These are phyloP conservation scores for Psidium guajava DNA, from an alignment of 345 rosid species.

Conservation along the genomic window DNA sequence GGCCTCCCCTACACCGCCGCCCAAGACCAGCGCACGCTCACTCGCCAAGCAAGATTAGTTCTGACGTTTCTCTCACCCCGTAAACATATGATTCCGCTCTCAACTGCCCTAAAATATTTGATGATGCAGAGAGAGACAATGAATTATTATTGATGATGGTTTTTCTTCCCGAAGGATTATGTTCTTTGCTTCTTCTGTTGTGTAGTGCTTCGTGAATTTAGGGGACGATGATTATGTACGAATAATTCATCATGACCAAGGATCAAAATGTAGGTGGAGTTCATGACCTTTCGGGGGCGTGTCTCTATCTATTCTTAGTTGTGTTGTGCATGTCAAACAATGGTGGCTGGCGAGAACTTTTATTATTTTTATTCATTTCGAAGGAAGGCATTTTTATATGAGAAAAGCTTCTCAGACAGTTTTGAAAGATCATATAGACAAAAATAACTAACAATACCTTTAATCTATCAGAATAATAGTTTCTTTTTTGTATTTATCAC, in stretches of 20 bases:
- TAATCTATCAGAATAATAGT: too few relatives aligned
- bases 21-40: neutral
- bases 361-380: neutral
- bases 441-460: too few relatives aligned
- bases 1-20: neutral
- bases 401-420: too few relatives aligned
- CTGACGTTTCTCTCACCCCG: too few relatives aligned
- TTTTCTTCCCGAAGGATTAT: neutral
- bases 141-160: neutral
- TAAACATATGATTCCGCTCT: neutral
- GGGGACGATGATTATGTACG: neutral
- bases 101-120: neutral
- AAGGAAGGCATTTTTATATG: neutral
- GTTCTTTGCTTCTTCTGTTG: neutral
- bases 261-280: neutral
- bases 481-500: too few relatives aligned
- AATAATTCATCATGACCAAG: neutral
- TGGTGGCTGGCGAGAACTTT: neutral
- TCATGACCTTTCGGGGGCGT: neutral
- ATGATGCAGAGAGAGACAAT: neutral
- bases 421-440: too few relatives aligned
- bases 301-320: too few relatives aligned
- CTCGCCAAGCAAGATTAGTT: neutral
- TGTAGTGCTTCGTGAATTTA: neutral
- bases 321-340: neutral